These are phyloP conservation scores for Globisporangium solare DNA, from an alignment of 352 stramenopile species.

Conservation along the genomic window DNA sequence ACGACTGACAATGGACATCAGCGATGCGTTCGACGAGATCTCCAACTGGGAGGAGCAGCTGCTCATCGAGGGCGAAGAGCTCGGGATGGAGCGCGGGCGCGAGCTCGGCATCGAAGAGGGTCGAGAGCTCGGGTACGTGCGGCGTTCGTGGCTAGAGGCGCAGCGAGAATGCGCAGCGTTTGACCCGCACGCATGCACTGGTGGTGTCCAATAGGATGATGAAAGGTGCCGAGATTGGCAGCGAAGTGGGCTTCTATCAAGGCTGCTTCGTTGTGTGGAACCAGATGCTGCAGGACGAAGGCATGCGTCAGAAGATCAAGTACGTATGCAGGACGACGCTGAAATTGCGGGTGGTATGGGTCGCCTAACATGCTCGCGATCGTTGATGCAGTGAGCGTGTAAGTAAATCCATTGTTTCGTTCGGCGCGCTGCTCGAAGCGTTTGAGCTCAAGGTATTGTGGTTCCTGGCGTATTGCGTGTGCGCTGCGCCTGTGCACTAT, in stretches of 20 bases:
- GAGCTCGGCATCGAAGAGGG: slow-evolving; percentile 70
- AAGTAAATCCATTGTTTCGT: slow-evolving; percentile 53
- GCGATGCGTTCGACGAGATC: slow-evolving; percentile 72
- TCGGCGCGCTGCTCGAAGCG: slow-evolving; percentile 42
- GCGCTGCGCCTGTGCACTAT: background rate
- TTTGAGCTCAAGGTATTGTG: slow-evolving; percentile 63
- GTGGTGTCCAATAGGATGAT: slow-evolving; percentile 28
- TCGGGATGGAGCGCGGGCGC: slow-evolving; percentile 49
- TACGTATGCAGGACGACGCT: slow-evolving; percentile 11
- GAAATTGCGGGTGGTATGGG: too few relatives aligned
- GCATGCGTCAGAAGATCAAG: slow-evolving; percentile 36
- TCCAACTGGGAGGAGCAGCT: slow-evolving; percentile 63
- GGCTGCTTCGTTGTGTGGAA: slow-evolving; percentile 71
- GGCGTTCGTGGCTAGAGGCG: background rate
- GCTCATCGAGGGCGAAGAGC: slow-evolving; percentile 59
- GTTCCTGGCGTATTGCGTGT: background rate
- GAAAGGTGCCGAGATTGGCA: slow-evolving; percentile 79
- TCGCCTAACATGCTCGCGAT: too few relatives aligned
- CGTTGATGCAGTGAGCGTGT: slow-evolving; percentile 31
- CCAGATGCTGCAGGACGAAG: slow-evolving; percentile 42
- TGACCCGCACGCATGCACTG: slow-evolving; percentile 6
- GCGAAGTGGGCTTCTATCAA: slow-evolving; percentile 81
- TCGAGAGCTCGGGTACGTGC: slow-evolving; percentile 56
- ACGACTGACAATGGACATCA: slow-evolving; percentile 43
- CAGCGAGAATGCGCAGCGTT: background rate